Evolutionary conservation across 192 early-diverging fungal genomes (phyloP).

Genomic region (Spizellomyces punctatus): DNA sequence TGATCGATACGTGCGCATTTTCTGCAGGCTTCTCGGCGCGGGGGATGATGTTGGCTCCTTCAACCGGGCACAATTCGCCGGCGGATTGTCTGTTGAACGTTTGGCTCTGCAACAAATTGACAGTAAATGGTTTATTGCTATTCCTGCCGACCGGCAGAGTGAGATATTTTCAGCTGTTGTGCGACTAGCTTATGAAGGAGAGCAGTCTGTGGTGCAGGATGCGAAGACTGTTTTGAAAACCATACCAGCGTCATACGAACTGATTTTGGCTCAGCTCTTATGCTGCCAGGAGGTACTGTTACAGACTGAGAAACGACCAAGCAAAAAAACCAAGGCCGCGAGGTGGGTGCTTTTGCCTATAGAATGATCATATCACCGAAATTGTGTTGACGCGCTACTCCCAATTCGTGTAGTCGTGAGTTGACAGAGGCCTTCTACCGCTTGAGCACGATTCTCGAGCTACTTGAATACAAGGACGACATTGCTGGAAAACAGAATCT

Average conservation of each 20-base stretch:
- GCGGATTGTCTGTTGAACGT: slow-evolving; percentile 6
- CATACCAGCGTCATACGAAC: slow-evolving; percentile 46
- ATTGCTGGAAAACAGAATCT: slow-evolving; percentile 55
- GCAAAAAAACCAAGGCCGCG: slow-evolving; percentile 27
- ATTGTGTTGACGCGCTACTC: too few species aligned
- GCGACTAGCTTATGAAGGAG: slow-evolving; percentile 51
- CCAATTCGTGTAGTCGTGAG: slow-evolving; percentile 2
- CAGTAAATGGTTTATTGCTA: slow-evolving; percentile 25
- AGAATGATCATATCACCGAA: not conserved
- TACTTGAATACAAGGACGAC: slow-evolving; percentile 64
- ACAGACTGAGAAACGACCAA: slow-evolving; percentile 4
- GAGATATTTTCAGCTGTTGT: slow-evolving; percentile 55
- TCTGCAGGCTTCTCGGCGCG: slow-evolving; percentile 40
- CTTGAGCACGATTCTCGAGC: slow-evolving; percentile 63
- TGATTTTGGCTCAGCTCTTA: slow-evolving; percentile 20
- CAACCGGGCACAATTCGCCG: not conserved
- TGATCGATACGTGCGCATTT: slow-evolving; percentile 40
- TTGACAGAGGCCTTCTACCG: slow-evolving; percentile 29
- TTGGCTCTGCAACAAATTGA: slow-evolving; percentile 23
- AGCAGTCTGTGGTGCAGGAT: slow-evolving; percentile 22
- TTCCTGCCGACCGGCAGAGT: slow-evolving; percentile 42
- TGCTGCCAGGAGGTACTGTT: slow-evolving; percentile 12
- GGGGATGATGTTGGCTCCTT: not conserved
- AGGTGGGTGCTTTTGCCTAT: not conserved
- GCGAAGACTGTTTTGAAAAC: slow-evolving; percentile 56